A percentile compares a stretch with the other conserved stretches of the same genome.
phyloP scores from a whole-genome alignment of 2,329 filamentous ascomycete genomes.

The Paracamarosporium sp. region DNA sequence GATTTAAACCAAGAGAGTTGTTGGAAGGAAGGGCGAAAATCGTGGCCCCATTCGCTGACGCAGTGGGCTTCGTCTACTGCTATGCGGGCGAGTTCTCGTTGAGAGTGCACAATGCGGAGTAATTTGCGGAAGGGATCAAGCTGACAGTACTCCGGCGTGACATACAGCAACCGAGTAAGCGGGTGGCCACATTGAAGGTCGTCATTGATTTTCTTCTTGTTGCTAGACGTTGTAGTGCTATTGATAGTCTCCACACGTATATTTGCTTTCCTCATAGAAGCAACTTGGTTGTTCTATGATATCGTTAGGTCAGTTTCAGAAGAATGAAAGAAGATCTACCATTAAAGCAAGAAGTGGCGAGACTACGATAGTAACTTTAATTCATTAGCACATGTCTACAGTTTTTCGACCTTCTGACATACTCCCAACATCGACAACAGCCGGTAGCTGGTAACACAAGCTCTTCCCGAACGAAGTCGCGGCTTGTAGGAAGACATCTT shows the following conservation, averaged over 20 bases:
- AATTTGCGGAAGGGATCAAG: slow-evolving; percentile 77
- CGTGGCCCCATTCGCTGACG: slow-evolving; percentile 97
- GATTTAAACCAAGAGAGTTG: slow-evolving; percentile 84
- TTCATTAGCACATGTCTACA: slow-evolving; percentile 17
- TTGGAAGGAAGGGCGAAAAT: slow-evolving; percentile 94
- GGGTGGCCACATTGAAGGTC: slow-evolving; percentile 91
- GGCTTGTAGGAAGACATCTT: slow-evolving; percentile 94
- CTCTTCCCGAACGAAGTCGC: slow-evolving; percentile 92
- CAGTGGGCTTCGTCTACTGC: slow-evolving; percentile 96
- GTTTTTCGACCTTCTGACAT: slow-evolving; percentile 46
- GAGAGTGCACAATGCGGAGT: slow-evolving; percentile 75
- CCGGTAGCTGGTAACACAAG: slow-evolving; percentile 89
- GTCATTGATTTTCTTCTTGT: slow-evolving; percentile 73
- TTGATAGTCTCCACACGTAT: slow-evolving; percentile 88
- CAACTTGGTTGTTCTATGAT: slow-evolving; percentile 85
- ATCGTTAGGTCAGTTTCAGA: slow-evolving; percentile 12
- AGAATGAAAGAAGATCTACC: slow-evolving; percentile 59
- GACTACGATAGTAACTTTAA: slow-evolving; percentile 82
- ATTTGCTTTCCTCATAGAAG: slow-evolving; percentile 74
- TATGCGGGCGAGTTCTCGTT: slow-evolving; percentile 84
- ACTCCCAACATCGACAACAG: slow-evolving; percentile 87
- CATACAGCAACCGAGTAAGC: slow-evolving; percentile 81
- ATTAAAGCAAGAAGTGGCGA: slow-evolving; percentile 90
- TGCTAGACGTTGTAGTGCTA: slow-evolving; percentile 72
- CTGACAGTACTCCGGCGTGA: slow-evolving; percentile 89